Evolutionary conservation across 164 flowering plant species (phyloP).

Genomic region (Liriodendron chinense): DNA sequence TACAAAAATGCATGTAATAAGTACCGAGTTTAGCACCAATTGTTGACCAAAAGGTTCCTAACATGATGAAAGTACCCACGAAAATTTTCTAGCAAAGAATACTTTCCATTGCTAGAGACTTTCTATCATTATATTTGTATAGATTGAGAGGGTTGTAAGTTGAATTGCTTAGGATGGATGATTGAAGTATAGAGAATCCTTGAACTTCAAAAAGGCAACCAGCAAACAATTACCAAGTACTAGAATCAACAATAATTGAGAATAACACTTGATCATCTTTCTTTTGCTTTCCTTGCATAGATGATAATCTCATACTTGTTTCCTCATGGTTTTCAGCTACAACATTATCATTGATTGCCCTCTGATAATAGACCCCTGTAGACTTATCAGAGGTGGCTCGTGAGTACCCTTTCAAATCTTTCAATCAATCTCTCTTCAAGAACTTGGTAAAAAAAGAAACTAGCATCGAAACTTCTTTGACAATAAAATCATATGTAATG

Average conservation of each 20-base stretch:
- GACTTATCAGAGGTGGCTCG: conserved; percentile 4
- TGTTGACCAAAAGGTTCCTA: neutral
- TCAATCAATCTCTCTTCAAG: neutral
- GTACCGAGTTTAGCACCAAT: neutral
- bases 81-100: neutral
- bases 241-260: neutral
- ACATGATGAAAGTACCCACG: neutral
- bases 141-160: neutral
- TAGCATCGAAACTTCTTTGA: neutral
- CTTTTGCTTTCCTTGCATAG: neutral
- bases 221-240: neutral
- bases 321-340: conserved; percentile 10
- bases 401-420: conserved; percentile 1
- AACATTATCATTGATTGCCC: conserved; percentile 18
- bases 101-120: neutral
- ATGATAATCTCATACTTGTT: neutral
- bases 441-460: neutral
- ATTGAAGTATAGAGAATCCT: neutral
- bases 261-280: neutral
- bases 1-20: neutral
- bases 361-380: neutral
- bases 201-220: neutral
- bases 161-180: neutral
- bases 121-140: neutral
- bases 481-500: neutral